Base-by-base conservation (phyloP, 257 asterid species). In the Fraxinus cuspidata region DNA sequence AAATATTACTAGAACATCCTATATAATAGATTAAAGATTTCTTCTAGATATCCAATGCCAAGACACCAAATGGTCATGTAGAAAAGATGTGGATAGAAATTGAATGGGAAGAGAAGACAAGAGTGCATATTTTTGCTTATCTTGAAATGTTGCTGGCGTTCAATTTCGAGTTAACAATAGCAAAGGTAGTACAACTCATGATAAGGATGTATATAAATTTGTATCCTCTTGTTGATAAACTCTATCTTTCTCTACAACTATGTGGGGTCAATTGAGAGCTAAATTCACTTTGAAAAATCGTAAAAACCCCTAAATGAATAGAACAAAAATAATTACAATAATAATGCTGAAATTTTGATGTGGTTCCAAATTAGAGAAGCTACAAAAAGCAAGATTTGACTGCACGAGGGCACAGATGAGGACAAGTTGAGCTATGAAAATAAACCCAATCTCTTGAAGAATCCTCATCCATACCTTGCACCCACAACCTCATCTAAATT, bases 381-480 rank as follows among this genome's bases (percentile, higher is more conserved):
- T 40, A 40, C 15, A 40, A 40, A 40, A 40, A 40, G 47, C 16
- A 40, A 40, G 47, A 40, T 13, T 49, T 49, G 60, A 49, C 7
- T 15, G 53, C 40, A 56, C 8, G 12, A 16, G 7, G 37, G 2
- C 18, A 12, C 2, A 35, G 56, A 56, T 19, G 56, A 58, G 56
- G 37, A 56, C 71, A 58, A 74, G 70, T 53, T n/a, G 75, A 72
- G 42, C 31, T 47, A 53, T 74, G 34, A 53, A 31, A 53, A 15
- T 32, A 29, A 13, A 5, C 21, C 51, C 32, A 32, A 40, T 29
- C 51, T 58, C 37, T 74, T 28, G 25, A 49, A 44, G 66, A 72
- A 72, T 72, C 76, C 44, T 72, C 40, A 72, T 72, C 44, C 44
- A 6, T 4, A 6, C 28, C 40, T 9, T 15, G 56, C 66, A 16